Base-by-base conservation (phyloP, 192 early-diverging fungal species). In the Rhizophagus clarus region DNA sequence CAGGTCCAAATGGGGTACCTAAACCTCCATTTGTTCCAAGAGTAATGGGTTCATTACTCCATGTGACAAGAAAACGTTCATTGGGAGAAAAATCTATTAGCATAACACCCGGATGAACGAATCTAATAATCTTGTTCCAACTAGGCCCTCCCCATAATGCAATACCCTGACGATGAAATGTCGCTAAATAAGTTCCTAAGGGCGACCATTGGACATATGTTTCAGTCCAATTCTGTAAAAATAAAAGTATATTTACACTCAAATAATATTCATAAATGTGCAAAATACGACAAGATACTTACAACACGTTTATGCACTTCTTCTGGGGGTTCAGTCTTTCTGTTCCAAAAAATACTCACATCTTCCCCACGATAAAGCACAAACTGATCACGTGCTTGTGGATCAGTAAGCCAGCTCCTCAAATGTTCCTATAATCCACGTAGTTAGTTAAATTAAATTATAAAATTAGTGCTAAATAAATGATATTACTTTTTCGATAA, bases 141-240 rank as follows among this genome's bases (percentile, higher is more conserved):
- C 90, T 91, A 26, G 93, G 90, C 31, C 97, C 97, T 82, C 98
- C 97, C 98, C 98, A 99, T 80, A 99, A 90, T 34, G 89, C 96
- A 66, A 98, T 91, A 76, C 98, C 98, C 84, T 94, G 95, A 71
- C 89, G 88, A 83, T 99, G 98, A 90, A 97, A 92, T 26, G 98
- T 97, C 51, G 94, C 90, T 71, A 99, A 88, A 85, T 96, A 99
- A 26, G 94, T 93, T 61, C 98, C 98, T 32, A 92, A 86, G 14
- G 98, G 96, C 34, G 98, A 99, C 96, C 97, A 99, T 79, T 93
- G 87, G 56, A 97, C 90, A 81, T 96, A 96, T 70, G 92, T 92
- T 82, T 97, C 97, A 64, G 96, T 97, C 97, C 97, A 98, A 90
- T 97, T 92, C 84, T 91, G 68, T 51, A 68, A 64, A 61, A 72